A percentile compares a stretch with the other conserved stretches of the same genome.
Conservation (phyloP, 495 filamentous ascomycete genomes). For the Delitschia confertaspora region DNA sequence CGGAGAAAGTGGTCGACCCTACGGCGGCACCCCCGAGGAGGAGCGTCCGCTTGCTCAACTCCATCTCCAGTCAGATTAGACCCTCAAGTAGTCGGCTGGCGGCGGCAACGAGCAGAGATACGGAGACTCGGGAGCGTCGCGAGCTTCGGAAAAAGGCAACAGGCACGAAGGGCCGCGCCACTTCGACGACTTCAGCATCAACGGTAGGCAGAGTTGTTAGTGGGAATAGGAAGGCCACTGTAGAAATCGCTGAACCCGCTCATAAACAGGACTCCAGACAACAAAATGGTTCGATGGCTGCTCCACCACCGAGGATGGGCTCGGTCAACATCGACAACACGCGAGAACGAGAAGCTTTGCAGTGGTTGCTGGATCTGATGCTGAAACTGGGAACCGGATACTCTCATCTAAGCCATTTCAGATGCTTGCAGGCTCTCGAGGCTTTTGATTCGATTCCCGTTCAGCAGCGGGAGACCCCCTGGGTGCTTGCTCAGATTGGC, state of each 20-base stretch:
- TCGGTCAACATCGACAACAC: slow-evolving; percentile 13
- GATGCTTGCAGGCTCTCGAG: slow-evolving; percentile 64
- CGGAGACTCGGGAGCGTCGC: slow-evolving; percentile 48
- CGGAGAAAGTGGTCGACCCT: slow-evolving; percentile 33
- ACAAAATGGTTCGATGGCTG: slow-evolving; percentile 17
- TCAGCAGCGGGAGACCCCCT: slow-evolving; percentile 84
- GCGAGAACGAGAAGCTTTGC: slow-evolving; percentile 60
- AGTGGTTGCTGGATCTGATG: slow-evolving; percentile 70
- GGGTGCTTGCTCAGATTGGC: slow-evolving; percentile 83
- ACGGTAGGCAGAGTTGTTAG: slow-evolving; percentile 78
- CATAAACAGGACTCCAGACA: slow-evolving; percentile 48
- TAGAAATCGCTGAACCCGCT: slow-evolving; percentile 54
- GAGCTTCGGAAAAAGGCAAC: slow-evolving; percentile 74
- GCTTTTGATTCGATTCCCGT: slow-evolving; percentile 59
- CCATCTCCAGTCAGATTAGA: slow-evolving; percentile 41
- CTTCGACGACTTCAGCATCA: slow-evolving; percentile 45
- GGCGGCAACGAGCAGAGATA: slow-evolving; percentile 38
- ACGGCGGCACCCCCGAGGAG: slow-evolving; percentile 60
- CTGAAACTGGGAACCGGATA: slow-evolving; percentile 74
- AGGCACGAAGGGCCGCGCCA: slow-evolving; percentile 45
- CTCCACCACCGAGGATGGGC: slow-evolving; percentile 18
- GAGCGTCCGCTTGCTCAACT: slow-evolving; percentile 70
- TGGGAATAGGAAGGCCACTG: slow-evolving; percentile 62
- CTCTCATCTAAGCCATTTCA: slow-evolving; percentile 65
- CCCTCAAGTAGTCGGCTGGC: slow-evolving; percentile 52